Conservation (phyloP, 345 rosid genomes). For the Excoecaria agallocha region DNA sequence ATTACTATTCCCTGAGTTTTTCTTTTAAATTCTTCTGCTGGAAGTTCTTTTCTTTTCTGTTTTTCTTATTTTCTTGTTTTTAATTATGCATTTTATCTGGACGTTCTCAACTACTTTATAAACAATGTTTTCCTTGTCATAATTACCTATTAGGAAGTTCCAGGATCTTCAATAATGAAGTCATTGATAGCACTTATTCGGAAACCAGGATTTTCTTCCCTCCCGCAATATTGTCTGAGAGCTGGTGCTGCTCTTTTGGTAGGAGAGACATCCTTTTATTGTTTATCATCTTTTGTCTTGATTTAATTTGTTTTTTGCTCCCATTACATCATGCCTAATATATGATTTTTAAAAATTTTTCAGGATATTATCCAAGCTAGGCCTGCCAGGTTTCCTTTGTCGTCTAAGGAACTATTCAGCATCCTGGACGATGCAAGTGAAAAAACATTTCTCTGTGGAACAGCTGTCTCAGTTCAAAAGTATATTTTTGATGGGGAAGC, state of each 20-base stretch:
- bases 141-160: conserved; percentile 50
- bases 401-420: conserved; percentile 71
- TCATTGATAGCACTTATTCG: conserved; percentile 56
- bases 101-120: neutral
- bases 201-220: conserved; percentile 61
- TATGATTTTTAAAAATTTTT: conserved; percentile 18
- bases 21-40: neutral
- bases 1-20: neutral
- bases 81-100: neutral
- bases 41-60: neutral
- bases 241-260: conserved; percentile 95
- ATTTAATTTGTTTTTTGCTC: neutral
- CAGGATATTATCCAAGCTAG: conserved; percentile 82
- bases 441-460: conserved; percentile 69
- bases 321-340: neutral
- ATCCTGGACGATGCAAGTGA: conserved; percentile 98
- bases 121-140: neutral
- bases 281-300: conserved; percentile 10
- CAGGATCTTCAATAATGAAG: conserved; percentile 60
- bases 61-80: neutral
- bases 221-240: conserved; percentile 66
- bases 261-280: conserved; percentile 21
- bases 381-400: conserved; percentile 63
- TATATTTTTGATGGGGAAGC: conserved; percentile 88
- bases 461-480: conserved; percentile 72